Conservation (phyloP, 768 basidiomycete genomes). For the Panellus pusillus region DNA sequence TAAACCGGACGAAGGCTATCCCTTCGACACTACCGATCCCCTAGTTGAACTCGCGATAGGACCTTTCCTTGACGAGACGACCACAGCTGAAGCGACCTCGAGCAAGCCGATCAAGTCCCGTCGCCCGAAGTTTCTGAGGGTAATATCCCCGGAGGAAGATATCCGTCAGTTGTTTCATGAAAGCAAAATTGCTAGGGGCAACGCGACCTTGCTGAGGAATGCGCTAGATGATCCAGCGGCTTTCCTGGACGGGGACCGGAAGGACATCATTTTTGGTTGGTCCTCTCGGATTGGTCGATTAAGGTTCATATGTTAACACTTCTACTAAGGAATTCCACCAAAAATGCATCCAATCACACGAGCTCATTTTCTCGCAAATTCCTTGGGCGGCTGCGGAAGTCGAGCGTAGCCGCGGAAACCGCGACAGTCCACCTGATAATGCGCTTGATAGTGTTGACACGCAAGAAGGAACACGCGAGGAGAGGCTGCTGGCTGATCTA, state of each 20-base stretch:
- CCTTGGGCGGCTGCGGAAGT: conserved; percentile 89
- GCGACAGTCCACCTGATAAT: no score
- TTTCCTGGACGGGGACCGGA: conserved; percentile 26
- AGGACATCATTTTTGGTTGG: no score
- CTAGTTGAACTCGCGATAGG: no score
- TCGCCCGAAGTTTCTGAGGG: conserved; percentile 14
- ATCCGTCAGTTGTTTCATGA: conserved; percentile 81
- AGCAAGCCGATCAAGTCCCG: conserved; percentile 35
- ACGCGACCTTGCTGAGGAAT: conserved; percentile 71
- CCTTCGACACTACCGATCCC: conserved; percentile 31
- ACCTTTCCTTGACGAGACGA: no score
- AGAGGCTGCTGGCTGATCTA: no score
- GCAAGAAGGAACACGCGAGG: no score
- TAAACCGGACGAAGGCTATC: conserved; percentile 76
- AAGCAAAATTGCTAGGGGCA: conserved; percentile 77
- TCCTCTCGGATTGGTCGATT: no score
- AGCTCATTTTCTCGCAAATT: conserved; percentile 83
- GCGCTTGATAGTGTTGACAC: no score
- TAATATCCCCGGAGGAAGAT: conserved; percentile 80
- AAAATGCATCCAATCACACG: conserved; percentile 79
- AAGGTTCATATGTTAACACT: no score
- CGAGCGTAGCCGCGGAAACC: conserved; percentile 38
- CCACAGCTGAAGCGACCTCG: conserved; percentile 22
- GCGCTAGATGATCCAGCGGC: conserved; percentile 71
- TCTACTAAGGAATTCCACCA: conserved; percentile 70